Evolutionary conservation across 768 basidiomycete genomes (phyloP).

Genomic region (Strobilomyces confusus): DNA sequence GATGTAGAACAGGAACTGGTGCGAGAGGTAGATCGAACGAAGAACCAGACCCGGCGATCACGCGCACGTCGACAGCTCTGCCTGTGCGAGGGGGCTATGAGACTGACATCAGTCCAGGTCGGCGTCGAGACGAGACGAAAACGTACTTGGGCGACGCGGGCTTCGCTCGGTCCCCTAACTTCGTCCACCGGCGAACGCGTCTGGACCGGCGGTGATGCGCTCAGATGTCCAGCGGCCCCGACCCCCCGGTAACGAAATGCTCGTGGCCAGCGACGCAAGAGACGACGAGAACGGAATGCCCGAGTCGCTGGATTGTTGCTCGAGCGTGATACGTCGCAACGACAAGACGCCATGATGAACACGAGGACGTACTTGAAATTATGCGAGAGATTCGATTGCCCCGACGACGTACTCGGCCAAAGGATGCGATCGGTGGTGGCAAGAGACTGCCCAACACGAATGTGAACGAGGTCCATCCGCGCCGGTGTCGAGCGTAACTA

Average conservation of each 20-base stretch:
- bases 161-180: constrained; percentile 6
- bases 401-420: constrained; percentile 26
- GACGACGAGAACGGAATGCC: constrained; percentile 25
- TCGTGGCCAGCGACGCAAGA: constrained; percentile 41
- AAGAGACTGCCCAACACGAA: constrained; percentile 46
- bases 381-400: constrained; percentile 29
- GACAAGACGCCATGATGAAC: constrained; percentile 56
- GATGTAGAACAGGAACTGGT: constrained; percentile 79
- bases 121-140: not conserved
- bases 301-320: constrained; percentile 28
- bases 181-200: constrained; percentile 11
- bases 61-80: constrained; percentile 77
- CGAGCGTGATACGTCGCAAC: constrained; percentile 50
- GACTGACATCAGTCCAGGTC: not conserved
- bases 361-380: constrained; percentile 65
- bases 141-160: constrained; percentile 11
- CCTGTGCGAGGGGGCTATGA: constrained; percentile 61
- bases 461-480: constrained; percentile 45
- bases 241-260: constrained; percentile 59
- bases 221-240: constrained; percentile 39
- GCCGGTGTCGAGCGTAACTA: constrained; percentile 42
- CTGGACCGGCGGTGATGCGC: constrained; percentile 25
- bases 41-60: constrained; percentile 58
- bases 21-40: constrained; percentile 74
- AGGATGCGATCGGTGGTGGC: constrained; percentile 21